Evolutionary conservation across 805 yeast species (phyloP), one percentile per base, ranked within the genome.

Genomic region (Saturnispora hagleri): DNA sequence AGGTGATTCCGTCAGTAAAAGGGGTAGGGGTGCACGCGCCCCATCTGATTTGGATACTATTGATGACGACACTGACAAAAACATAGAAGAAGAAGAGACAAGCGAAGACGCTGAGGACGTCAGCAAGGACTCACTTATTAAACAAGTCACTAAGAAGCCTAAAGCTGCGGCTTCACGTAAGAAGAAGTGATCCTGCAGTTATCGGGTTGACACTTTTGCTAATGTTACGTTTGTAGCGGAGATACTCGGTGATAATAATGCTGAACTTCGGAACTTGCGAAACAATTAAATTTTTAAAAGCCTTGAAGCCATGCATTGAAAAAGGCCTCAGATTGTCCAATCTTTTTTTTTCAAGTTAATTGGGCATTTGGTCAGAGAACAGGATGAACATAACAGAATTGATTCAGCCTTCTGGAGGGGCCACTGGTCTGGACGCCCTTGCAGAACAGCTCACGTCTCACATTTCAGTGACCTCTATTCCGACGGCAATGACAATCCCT

Each of bases 101-200:
- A 75, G 68, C n/a, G 73, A 69, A 5, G 66, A 62, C 24, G 78
- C 69, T 3, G 72, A 69, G 43, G 86, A 80, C 56, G 60, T 75
- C 18, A 74, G 76, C 58, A 82, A 80, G 70, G 88, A 83, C 61
- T 80, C 77, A 62, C 73, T 82, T 57, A 80, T 84, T 61, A 82
- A 81, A 63, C 73, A 73, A 58, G 26, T 41, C 26, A 41, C 44
- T 12, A 53, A 51, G 13, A 43, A 47, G 28, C 15, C 41, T 7
- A 47, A 27, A 10, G 35, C 35, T 10, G 44, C 24, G 12, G n/a
- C 44, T 13, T 9, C 22, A 5, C 31, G 31, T 8, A 41, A 41
- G 18, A 41, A 24, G 44, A 41, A 41, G 18, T 41, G 42, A 31
- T 31, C 15, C 15, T 13, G 34, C 34, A 12, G 34, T 31, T 31